These are phyloP conservation scores for Komagataella kurtzmanii DNA, from an alignment of 805 yeast species.

Conservation along the genomic window DNA sequence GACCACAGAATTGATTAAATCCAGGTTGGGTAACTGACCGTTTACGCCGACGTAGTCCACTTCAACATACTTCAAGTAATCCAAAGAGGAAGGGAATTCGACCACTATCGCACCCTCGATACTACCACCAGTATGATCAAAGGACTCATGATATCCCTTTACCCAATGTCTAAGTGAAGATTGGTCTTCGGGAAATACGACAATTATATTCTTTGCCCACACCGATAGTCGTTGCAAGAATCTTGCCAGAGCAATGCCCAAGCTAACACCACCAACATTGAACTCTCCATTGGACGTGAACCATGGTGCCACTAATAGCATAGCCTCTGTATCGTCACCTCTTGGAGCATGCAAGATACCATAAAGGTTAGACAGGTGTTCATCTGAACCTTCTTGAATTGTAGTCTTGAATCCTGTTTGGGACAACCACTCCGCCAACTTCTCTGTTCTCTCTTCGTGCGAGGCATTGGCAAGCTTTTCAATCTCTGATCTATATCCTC, in stretches of 20 bases:
- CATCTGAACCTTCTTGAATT: slow-evolving; percentile 17
- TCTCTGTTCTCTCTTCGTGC: slow-evolving; percentile 24
- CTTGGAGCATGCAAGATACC: slow-evolving; percentile 85
- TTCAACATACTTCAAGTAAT: slow-evolving; percentile 63
- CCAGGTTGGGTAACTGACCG: slow-evolving; percentile 93
- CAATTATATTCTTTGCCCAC: slow-evolving; percentile 89
- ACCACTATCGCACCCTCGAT: slow-evolving; percentile 82
- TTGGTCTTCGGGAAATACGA: slow-evolving; percentile 68
- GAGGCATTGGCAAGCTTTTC: slow-evolving; percentile 20
- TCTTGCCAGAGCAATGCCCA: slow-evolving; percentile 60
- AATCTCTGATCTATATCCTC: slow-evolving; percentile 68
- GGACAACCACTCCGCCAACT: slow-evolving; percentile 44
- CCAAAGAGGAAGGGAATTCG: slow-evolving; percentile 55
- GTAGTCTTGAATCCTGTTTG: slow-evolving; percentile 64
- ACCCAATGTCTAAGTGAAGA: slow-evolving; percentile 78
- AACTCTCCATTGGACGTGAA: slow-evolving; percentile 30
- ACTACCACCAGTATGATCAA: slow-evolving; percentile 86
- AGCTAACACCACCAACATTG: slow-evolving; percentile 73
- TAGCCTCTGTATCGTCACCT: slow-evolving; percentile 93
- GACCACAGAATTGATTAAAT: slow-evolving; percentile 74
- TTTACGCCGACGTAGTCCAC: slow-evolving; percentile 77
- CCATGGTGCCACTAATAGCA: slow-evolving; percentile 89
- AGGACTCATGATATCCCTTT: slow-evolving; percentile 75
- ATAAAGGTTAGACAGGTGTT: slow-evolving; percentile 33
- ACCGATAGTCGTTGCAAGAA: slow-evolving; percentile 78